Evolutionary conservation across 2,329 filamentous ascomycete genomes (phyloP).

Genomic region (Akanthomyces dipterigenus): DNA sequence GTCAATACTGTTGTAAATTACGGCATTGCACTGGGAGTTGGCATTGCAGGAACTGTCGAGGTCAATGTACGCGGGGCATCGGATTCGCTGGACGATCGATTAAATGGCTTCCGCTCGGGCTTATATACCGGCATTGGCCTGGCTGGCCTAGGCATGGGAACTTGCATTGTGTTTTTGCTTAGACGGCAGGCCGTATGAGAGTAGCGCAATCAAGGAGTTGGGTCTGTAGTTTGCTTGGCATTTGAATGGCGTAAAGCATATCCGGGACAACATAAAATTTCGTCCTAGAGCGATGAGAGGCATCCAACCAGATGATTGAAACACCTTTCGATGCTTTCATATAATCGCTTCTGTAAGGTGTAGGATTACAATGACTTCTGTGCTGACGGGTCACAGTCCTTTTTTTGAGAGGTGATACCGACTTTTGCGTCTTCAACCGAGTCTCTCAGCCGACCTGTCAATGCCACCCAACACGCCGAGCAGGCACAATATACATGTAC

Average conservation of each 20-base stretch:
- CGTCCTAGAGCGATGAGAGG: no score
- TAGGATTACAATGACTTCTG: no score
- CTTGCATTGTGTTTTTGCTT: conserved; percentile 5
- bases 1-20: conserved; percentile 64
- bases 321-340: no score
- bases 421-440: no score
- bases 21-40: conserved; percentile 57
- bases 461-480: no score
- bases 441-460: no score
- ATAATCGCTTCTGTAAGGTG: no score
- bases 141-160: conserved; percentile 15
- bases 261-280: no score
- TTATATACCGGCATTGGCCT: conserved; percentile 37
- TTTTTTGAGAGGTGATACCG: no score
- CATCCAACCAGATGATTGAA: no score
- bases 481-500: no score
- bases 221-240: neutral
- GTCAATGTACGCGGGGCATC: conserved; percentile 25
- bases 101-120: conserved; percentile 30
- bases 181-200: neutral
- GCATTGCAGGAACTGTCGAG: conserved; percentile 60
- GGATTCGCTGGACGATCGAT: conserved; percentile 18
- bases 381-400: no score
- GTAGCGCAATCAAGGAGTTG: neutral
- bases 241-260: neutral